Base-by-base conservation (phyloP, 2,329 filamentous ascomycete genomes). In the Ophiostoma montium region DNA sequence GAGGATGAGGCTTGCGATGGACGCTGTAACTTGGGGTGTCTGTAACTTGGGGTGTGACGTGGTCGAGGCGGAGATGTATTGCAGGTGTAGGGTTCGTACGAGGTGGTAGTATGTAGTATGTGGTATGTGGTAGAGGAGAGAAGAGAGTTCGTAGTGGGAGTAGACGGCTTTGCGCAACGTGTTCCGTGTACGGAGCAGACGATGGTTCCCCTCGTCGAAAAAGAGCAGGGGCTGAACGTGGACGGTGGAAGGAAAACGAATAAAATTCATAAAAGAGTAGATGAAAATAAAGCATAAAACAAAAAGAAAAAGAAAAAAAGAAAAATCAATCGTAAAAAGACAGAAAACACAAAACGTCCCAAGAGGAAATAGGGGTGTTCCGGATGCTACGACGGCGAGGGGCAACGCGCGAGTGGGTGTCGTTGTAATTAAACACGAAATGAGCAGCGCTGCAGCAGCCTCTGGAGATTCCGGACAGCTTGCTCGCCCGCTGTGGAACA, bases 381-480 rank as follows among this genome's bases (percentile, higher is more conserved):
- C 35, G 35, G 47, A 48, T 51, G 50, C 42, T 43, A 52, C 47
- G 21, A 32, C 23, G 50, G 46, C 50, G 50, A 52, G 50, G 50
- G 50, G 46, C 50, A 49, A 18, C 45, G 42, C 35, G 47, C 31
- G 31, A 38, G 32, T 27, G 23, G 19, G 45, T 46, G 46, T 39
- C 48, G 48, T 51, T n/a, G n/a, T n/a, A n/a, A n/a, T 50, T 43
- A 43, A 50, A 50, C 35, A 27, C 47, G 35, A 43, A 50, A 50
- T 43, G 49, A 47, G 49, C 49, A 43, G 43, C 8, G 19, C 13
- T 30, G 5, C 19, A 19, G 15, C 15, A 9, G 35, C 13, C 12
- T 33, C 10, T 33, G 31, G 9, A 43, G 16, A 31, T 43, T 33
- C 13, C 13, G 32, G 5, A 27, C 32, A 6, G 11, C 11, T 33